Percentiles rank a stretch among this genome's conserved stretches.
Conservation (phyloP, 768 basidiomycete species). For the Mycena maculata region DNA sequence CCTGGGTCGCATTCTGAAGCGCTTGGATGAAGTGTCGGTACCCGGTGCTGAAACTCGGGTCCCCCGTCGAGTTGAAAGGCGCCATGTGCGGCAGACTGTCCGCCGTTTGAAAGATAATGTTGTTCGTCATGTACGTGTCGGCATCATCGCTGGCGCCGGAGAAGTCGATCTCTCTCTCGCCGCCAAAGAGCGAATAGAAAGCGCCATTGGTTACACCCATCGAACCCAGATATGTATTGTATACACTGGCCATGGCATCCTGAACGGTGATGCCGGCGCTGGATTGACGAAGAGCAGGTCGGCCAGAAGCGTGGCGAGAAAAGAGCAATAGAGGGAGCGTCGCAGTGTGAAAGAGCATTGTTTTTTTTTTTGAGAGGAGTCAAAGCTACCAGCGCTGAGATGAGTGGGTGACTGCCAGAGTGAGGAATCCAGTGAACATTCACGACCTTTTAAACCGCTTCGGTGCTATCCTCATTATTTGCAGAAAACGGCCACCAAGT, state of each 20-base stretch:
- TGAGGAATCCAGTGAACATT: neutral
- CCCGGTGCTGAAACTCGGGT: neutral
- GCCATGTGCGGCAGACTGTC: neutral
- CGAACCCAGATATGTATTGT: slow-evolving; percentile 2
- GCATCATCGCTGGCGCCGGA: neutral
- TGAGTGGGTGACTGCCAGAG: neutral
- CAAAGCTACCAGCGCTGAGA: slow-evolving; percentile 1
- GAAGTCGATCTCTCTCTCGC: neutral
- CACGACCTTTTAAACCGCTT: neutral
- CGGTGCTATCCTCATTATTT: no score
- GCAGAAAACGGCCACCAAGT: no score
- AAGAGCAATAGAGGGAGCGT: neutral
- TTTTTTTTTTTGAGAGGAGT: neutral
- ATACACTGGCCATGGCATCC: slow-evolving; percentile 1
- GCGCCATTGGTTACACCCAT: slow-evolving; percentile 31
- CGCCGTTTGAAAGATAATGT: neutral
- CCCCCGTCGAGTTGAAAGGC: neutral
- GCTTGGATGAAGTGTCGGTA: neutral
- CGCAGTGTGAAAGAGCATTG: neutral
- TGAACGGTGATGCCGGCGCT: neutral
- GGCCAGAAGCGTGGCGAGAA: neutral
- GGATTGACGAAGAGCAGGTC: neutral
- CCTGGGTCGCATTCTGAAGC: neutral
- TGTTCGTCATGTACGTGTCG: neutral
- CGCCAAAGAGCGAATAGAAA: neutral